These are phyloP conservation scores for Grosmannia penicillata DNA, from an alignment of 2,329 filamentous ascomycete species.

Conservation along the genomic window DNA sequence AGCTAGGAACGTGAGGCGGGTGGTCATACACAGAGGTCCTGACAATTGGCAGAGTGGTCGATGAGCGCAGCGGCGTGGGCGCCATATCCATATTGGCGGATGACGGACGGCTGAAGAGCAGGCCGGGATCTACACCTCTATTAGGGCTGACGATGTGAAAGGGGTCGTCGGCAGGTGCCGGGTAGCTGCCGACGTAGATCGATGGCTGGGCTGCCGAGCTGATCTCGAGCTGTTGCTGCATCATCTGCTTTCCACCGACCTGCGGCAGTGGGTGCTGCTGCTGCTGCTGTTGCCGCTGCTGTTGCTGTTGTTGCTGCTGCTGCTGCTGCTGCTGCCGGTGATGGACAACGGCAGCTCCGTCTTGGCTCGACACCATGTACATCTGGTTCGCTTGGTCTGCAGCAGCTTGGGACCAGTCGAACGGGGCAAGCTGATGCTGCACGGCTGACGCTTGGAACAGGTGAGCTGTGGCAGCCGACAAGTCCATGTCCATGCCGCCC, in stretches of 20 bases:
- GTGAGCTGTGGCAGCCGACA: slow-evolving; percentile 26
- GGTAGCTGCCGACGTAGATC: slow-evolving; percentile 26
- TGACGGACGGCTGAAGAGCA: slow-evolving; percentile 39
- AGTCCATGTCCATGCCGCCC: slow-evolving; percentile 45
- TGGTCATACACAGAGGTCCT: slow-evolving; percentile 11
- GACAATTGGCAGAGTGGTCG: neutral
- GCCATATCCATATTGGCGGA: slow-evolving; percentile 28
- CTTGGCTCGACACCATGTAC: slow-evolving; percentile 29
- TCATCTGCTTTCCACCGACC: slow-evolving; percentile 31
- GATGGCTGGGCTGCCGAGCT: slow-evolving; percentile 20
- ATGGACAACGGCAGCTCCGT: too few relatives aligned
- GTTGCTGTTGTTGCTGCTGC: slow-evolving; percentile 7
- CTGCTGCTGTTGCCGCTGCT: slow-evolving; percentile 11
- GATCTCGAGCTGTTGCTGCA: slow-evolving; percentile 22
- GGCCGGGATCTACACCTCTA: slow-evolving; percentile 42
- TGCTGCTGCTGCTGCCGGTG: slow-evolving; percentile 9
- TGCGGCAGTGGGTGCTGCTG: slow-evolving; percentile 4
- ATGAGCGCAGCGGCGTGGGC: slow-evolving; percentile 6
- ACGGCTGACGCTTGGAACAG: slow-evolving; percentile 30
- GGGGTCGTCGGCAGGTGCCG: slow-evolving; percentile 30
- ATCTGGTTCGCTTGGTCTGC: slow-evolving; percentile 27
- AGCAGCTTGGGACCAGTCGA: slow-evolving; percentile 44
- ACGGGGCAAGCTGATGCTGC: slow-evolving; percentile 33
- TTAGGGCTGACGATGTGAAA: slow-evolving; percentile 32
- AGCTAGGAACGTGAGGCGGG: slow-evolving; percentile 12